These are phyloP conservation scores for Taxillus chinensis DNA, from an alignment of 164 flowering plant species.

Conservation along the genomic window DNA sequence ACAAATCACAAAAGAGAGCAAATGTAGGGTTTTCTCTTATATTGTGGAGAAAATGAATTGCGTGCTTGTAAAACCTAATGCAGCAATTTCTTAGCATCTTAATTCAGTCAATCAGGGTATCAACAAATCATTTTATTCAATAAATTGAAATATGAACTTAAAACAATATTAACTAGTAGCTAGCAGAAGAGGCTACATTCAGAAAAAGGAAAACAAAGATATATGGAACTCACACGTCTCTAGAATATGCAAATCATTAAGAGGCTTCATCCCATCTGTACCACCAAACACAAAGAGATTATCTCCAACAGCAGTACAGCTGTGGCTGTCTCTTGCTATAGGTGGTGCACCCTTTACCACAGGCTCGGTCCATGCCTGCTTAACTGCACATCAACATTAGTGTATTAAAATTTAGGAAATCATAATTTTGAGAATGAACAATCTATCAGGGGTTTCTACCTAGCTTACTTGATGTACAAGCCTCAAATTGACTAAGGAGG, in stretches of 20 bases:
- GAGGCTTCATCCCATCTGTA: conserved; percentile 84
- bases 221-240: conserved; percentile 60
- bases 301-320: conserved; percentile 77
- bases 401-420: not conserved
- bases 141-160: not conserved
- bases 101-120: not conserved
- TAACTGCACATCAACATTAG: conserved; percentile 30
- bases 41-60: not conserved
- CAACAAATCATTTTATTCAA: not conserved
- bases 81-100: not conserved
- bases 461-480: too few relatives aligned
- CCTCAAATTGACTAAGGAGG: too few relatives aligned
- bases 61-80: not conserved
- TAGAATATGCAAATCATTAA: conserved; percentile 74
- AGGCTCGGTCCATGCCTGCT: conserved; percentile 73
- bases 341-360: conserved; percentile 74
- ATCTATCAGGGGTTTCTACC: not conserved
- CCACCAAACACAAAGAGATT: conserved; percentile 92
- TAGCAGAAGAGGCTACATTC: not conserved
- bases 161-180: not conserved
- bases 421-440: conserved; percentile 1
- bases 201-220: not conserved
- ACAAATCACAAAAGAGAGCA: not conserved
- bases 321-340: conserved; percentile 86
- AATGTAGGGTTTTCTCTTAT: not conserved